Conservation (phyloP, 176 grass and related monocot genomes). For the Chloris gayana region DNA sequence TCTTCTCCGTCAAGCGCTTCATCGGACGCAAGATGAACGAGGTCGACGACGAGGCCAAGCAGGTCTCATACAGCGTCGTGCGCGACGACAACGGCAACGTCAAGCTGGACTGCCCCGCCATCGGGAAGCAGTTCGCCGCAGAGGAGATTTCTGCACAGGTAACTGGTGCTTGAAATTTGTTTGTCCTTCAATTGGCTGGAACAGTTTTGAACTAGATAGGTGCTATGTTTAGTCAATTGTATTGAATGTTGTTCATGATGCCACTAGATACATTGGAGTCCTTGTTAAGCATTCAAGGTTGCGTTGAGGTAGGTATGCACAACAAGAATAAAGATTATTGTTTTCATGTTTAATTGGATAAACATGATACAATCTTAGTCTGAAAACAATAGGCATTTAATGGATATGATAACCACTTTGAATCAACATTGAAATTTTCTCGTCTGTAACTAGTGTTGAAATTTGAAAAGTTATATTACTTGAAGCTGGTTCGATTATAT, state of each 20-base stretch:
- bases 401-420: neutral
- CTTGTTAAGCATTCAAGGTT: neutral
- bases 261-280: neutral
- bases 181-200: no score
- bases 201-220: no score
- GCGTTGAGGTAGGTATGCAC: neutral
- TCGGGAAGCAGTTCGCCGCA: conserved; percentile 74
- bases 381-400: neutral
- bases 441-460: neutral
- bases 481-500: neutral
- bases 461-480: neutral
- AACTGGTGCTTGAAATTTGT: no score
- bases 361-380: neutral
- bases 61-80: conserved; percentile 73
- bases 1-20: conserved; percentile 97
- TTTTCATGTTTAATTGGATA: neutral
- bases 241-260: neutral
- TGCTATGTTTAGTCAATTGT: neutral
- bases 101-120: no score
- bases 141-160: conserved; percentile 98
- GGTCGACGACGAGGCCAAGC: conserved; percentile 96
- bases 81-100: no score
- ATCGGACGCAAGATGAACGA: conserved; percentile 94
- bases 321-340: neutral
- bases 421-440: neutral